Conservation (phyloP, 331 rosid species). For the Malus hybrid region DNA sequence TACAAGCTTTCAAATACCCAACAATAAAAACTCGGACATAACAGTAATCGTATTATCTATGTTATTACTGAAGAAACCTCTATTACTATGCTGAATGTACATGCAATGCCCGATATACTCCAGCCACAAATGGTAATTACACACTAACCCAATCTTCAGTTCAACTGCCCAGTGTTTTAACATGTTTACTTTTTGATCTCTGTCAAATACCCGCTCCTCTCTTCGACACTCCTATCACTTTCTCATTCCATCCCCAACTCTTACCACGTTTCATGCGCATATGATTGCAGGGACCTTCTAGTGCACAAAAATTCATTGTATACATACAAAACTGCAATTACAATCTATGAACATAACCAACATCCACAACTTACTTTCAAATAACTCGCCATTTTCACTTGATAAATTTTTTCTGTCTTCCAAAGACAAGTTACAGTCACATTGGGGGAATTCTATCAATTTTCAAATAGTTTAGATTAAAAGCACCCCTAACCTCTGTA, state of each 20-base stretch:
- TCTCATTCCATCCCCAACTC: not conserved
- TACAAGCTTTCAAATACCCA: not conserved
- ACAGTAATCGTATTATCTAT: not conserved
- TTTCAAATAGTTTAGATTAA: not conserved
- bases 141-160: not conserved
- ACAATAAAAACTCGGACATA: not conserved
- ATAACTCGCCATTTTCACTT: not conserved
- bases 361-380: not conserved
- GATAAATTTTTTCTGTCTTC: not conserved
- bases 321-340: not conserved
- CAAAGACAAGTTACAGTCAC: not conserved
- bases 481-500: not conserved
- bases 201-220: not conserved
- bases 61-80: not conserved
- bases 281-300: not conserved
- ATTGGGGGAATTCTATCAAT: not conserved
- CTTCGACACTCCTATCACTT: not conserved
- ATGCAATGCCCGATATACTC: no score
- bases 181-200: not conserved
- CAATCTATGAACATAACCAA: not conserved
- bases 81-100: not conserved
- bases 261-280: not conserved
- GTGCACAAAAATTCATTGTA: not conserved
- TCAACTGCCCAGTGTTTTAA: not conserved
- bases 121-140: no score